Conservation (phyloP, 2,329 filamentous ascomycete species). For the Ilyonectria robusta region DNA sequence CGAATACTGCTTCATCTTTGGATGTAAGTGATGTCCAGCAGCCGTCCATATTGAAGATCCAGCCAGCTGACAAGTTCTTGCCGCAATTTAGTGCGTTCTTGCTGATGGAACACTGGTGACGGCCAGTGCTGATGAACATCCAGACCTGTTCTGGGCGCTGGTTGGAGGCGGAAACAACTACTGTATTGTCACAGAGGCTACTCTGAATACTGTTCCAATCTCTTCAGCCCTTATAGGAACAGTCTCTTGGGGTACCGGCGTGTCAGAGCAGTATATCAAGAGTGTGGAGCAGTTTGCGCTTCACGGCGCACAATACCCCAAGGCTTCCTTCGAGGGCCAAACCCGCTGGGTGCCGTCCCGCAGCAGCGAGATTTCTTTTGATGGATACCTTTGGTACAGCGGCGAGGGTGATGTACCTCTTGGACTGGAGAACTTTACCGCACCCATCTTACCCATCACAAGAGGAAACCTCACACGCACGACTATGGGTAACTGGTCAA, state of each 20-base stretch:
- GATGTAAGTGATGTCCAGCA: no score
- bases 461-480: constrained; percentile 19
- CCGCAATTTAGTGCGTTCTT: no score
- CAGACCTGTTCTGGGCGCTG: constrained; percentile 11
- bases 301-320: constrained; percentile 9
- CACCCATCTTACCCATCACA: constrained; percentile 9
- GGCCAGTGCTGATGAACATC: constrained; percentile 10
- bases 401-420: constrained; percentile 11
- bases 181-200: constrained; percentile 8
- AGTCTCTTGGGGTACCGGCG: background rate
- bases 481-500: constrained; percentile 8
- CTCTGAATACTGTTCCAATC: background rate
- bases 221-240: no score
- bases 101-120: constrained; percentile 1
- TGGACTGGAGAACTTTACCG: constrained; percentile 17
- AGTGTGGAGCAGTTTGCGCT: constrained; percentile 15
- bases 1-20: no score
- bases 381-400: constrained; percentile 14
- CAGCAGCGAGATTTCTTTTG: constrained; percentile 14
- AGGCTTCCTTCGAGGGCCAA: constrained; percentile 19
- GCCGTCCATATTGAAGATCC: no score
- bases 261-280: constrained; percentile 15
- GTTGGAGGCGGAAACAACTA: constrained; percentile 18
- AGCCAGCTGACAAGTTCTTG: no score
- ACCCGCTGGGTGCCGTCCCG: constrained; percentile 12